Evolutionary conservation across 257 asterid genomes (phyloP).

Genomic region (Jaltomata sinuosa): DNA sequence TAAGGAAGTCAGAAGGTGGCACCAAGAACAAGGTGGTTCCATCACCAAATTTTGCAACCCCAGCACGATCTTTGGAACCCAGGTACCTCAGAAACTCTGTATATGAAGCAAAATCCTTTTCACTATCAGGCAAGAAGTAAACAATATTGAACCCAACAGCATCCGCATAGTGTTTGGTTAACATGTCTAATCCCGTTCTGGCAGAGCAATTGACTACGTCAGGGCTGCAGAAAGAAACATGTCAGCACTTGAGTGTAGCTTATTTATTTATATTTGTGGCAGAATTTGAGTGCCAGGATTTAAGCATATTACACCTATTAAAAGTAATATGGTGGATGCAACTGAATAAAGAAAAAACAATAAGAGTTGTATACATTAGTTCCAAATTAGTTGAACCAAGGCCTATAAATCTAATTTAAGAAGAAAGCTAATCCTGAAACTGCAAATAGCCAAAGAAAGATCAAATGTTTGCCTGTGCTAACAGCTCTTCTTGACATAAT

Average conservation of each 20-base stretch:
- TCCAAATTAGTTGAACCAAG: background rate
- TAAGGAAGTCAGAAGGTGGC: conserved; percentile 88
- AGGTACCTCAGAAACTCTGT: conserved; percentile 82
- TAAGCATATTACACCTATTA: background rate
- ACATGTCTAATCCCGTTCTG: conserved; percentile 85
- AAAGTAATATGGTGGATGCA: background rate
- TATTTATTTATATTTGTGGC: background rate
- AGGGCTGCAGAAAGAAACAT: conserved; percentile 45
- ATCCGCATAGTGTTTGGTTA: conserved; percentile 74
- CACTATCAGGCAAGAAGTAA: conserved; percentile 86
- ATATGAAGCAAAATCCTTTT: conserved; percentile 85
- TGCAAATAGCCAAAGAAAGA: background rate
- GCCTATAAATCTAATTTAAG: background rate
- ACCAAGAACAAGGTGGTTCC: conserved; percentile 92
- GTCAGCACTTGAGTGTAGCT: background rate
- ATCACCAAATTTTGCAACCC: conserved; percentile 90
- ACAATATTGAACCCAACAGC: conserved; percentile 79
- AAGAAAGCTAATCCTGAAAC: background rate
- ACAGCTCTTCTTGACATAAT: background rate
- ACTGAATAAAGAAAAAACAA: background rate
- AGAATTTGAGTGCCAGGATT: background rate
- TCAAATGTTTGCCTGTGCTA: background rate
- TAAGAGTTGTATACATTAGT: background rate
- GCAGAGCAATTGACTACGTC: conserved; percentile 82
- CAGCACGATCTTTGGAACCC: conserved; percentile 85